Evolutionary conservation across 306 rosid species (phyloP).

Genomic region (Vigna nakashimae): DNA sequence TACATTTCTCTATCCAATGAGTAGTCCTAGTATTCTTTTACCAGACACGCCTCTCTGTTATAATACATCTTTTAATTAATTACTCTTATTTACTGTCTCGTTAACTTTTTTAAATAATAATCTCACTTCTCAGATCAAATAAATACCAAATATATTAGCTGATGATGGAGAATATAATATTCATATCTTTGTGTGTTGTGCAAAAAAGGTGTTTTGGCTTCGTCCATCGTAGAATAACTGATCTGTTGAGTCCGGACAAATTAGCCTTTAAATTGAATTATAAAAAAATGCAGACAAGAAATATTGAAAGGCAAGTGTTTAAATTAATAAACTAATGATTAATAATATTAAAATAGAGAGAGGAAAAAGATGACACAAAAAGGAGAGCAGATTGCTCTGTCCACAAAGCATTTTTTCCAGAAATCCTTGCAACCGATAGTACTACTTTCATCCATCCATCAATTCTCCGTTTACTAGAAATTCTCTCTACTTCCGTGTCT

Average conservation of each 20-base stretch:
- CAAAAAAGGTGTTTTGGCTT: slow-evolving; percentile 36
- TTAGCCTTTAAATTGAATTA: slow-evolving; percentile 41
- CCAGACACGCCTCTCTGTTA: slow-evolving; percentile 6
- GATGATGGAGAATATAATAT: not conserved
- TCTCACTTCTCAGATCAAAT: too few species aligned
- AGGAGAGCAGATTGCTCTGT: slow-evolving; percentile 63
- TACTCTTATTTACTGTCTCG: too few species aligned
- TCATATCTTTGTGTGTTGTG: not conserved
- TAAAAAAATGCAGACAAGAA: slow-evolving; percentile 2
- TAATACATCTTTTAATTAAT: not conserved
- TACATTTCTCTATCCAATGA: slow-evolving; percentile 43
- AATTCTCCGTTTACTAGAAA: slow-evolving; percentile 50
- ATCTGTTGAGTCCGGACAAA: slow-evolving; percentile 45
- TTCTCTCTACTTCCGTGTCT: slow-evolving; percentile 49
- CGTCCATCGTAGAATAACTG: slow-evolving; percentile 29
- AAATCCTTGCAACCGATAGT: slow-evolving; percentile 71
- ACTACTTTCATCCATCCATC: slow-evolving; percentile 60
- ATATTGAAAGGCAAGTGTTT: slow-evolving; percentile 37
- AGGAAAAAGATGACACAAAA: slow-evolving; percentile 50
- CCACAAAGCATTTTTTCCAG: slow-evolving; percentile 64
- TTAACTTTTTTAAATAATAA: too few species aligned
- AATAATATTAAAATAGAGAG: not conserved
- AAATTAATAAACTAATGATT: slow-evolving; percentile 22
- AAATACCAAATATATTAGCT: not conserved
- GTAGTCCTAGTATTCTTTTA: not conserved